Conservation (phyloP, 805 yeast genomes). For the Zygosaccharomyces pseudorouxii region DNA sequence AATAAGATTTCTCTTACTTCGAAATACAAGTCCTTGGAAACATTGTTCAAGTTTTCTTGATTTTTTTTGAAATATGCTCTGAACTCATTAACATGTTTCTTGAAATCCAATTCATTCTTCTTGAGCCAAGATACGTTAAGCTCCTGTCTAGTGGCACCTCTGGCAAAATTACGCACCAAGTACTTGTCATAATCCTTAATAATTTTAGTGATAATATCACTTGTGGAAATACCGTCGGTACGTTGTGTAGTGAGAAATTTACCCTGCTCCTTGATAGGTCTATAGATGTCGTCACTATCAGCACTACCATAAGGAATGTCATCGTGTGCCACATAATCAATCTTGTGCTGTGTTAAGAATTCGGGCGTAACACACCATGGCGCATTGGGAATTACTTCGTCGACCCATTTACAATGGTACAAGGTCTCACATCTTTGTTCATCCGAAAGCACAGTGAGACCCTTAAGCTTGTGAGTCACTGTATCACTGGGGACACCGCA, state of each 20-base stretch:
- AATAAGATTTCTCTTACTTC: conserved; percentile 71
- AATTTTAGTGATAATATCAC: conserved; percentile 92
- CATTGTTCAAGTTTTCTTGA: conserved; percentile 60
- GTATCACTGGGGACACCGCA: conserved; percentile 90
- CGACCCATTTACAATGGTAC: conserved; percentile 94
- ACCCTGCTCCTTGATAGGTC: conserved; percentile 85
- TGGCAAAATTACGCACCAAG: conserved; percentile 91
- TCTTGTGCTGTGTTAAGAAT: conserved; percentile 69
- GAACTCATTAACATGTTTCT: conserved; percentile 84
- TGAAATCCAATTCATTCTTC: conserved; percentile 91
- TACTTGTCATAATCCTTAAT: conserved; percentile 95
- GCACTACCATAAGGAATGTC: conserved; percentile 89
- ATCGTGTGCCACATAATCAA: conserved; percentile 97
- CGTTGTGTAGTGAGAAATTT: conserved; percentile 92
- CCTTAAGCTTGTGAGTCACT: conserved; percentile 88
- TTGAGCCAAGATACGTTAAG: conserved; percentile 96
- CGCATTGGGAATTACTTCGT: conserved; percentile 89
- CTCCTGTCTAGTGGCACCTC: conserved; percentile 96
- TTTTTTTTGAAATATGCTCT: conserved; percentile 79
- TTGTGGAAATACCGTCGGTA: conserved; percentile 93
- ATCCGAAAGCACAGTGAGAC: conserved; percentile 86
- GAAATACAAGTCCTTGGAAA: conserved; percentile 76
- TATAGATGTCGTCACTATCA: conserved; percentile 88
- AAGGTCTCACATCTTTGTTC: conserved; percentile 87
- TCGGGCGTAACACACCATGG: conserved; percentile 93